A percentile compares a stretch with the other conserved stretches of the same genome.
Evolutionary conservation across 225 moss, liverwort and hornwort species (phyloP).

Genomic region (Sphagnum contortum): DNA sequence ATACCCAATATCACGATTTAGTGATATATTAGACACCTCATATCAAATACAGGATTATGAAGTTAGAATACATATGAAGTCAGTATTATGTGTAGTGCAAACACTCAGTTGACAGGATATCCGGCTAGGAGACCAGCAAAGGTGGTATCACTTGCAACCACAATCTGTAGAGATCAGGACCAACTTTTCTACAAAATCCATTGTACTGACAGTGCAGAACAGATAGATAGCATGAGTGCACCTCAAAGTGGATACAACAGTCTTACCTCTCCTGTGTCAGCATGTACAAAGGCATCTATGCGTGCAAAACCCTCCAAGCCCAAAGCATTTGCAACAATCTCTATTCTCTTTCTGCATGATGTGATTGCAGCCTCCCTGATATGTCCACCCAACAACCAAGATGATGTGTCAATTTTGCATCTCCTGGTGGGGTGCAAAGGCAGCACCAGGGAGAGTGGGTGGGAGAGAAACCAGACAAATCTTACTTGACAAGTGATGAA

Average conservation of each 20-base stretch:
- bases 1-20: not conserved
- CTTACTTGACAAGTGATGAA: slow-evolving; percentile 59
- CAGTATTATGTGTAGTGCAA: too few relatives aligned
- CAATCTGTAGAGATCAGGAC: too few relatives aligned
- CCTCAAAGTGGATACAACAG: too few relatives aligned
- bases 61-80: too few relatives aligned
- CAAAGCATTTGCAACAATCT: slow-evolving; percentile 65
- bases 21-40: too few relatives aligned
- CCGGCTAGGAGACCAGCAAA: too few relatives aligned
- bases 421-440: not conserved
- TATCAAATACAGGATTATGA: too few relatives aligned
- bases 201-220: too few relatives aligned
- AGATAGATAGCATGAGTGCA: too few relatives aligned
- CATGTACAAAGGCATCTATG: slow-evolving; percentile 88
- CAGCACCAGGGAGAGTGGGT: not conserved
- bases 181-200: too few relatives aligned
- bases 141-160: too few relatives aligned
- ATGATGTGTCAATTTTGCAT: not conserved
- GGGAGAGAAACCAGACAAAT: not conserved
- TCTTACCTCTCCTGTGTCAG: slow-evolving; percentile 81
- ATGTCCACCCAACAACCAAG: not conserved
- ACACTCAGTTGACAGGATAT: too few relatives aligned
- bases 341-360: slow-evolving; percentile 59
- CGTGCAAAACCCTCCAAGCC: slow-evolving; percentile 87
- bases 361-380: slow-evolving; percentile 46